Evolutionary conservation across 352 stramenopile genomes (phyloP).

Genomic region (Globisporangium perplexum): DNA sequence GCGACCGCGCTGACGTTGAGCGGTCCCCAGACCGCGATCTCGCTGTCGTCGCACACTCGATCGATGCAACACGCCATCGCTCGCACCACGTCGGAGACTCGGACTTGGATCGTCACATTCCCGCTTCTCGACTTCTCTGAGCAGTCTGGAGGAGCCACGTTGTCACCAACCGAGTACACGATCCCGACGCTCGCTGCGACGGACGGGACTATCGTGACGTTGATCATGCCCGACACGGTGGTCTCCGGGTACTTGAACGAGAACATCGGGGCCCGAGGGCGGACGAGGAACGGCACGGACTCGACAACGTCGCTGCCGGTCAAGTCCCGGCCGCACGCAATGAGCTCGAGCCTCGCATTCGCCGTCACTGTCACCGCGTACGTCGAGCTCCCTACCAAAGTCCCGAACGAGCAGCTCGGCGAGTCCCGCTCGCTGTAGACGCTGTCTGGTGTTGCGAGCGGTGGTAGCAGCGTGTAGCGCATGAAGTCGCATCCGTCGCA

Average conservation of each 20-base stretch:
- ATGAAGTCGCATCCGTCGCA: constrained; percentile 44
- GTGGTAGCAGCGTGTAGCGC: constrained; percentile 27
- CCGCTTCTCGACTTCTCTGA: constrained; percentile 6
- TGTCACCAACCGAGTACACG: constrained; percentile 15
- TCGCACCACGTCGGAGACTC: constrained; percentile 38
- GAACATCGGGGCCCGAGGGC: constrained; percentile 34
- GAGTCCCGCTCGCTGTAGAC: neutral
- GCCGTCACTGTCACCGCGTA: constrained; percentile 18
- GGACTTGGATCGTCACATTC: constrained; percentile 17
- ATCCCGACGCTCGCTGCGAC: constrained; percentile 14
- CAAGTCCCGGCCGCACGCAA: constrained; percentile 34
- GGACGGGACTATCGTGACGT: constrained; percentile 32
- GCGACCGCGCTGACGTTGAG: constrained; percentile 21
- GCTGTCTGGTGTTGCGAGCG: neutral
- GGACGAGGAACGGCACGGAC: constrained; percentile 23
- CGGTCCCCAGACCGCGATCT: constrained; percentile 21
- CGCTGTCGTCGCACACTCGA: constrained; percentile 21
- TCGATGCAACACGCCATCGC: constrained; percentile 46
- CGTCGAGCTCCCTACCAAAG: constrained; percentile 6
- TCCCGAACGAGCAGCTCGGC: constrained; percentile 44
- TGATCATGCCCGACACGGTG: constrained; percentile 37
- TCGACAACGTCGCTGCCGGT: constrained; percentile 25
- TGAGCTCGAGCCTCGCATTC: constrained; percentile 35
- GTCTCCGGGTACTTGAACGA: constrained; percentile 22
- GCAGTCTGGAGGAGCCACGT: constrained; percentile 2